Evolutionary conservation across 768 basidiomycete species (phyloP).

Genomic region (Xerocomellus chrysenteron): DNA sequence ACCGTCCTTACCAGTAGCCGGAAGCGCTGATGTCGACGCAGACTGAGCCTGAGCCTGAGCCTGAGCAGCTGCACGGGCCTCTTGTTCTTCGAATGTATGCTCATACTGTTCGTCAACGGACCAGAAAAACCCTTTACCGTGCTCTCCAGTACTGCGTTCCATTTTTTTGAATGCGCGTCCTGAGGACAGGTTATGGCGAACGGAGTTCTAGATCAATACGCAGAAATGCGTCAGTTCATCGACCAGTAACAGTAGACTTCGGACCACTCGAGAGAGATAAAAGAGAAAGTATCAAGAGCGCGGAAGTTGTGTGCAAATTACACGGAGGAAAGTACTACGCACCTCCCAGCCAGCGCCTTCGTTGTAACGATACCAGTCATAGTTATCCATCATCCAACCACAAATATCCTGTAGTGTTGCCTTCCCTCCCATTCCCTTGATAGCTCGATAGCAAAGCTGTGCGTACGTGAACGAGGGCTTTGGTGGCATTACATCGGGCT

Average conservation of each 20-base stretch:
- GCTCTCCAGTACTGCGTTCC: conserved; percentile 79
- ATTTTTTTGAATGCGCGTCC: conserved; percentile 90
- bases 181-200: conserved; percentile 93
- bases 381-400: conserved; percentile 84
- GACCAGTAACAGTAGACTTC: conserved; percentile 1
- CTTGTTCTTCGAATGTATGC: conserved; percentile 69
- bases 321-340: conserved; percentile 26
- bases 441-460: conserved; percentile 86
- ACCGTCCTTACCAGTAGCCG: conserved; percentile 37
- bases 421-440: conserved; percentile 77
- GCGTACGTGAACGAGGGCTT: conserved; percentile 92
- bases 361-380: conserved; percentile 88
- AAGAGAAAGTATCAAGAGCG: neutral
- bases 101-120: conserved; percentile 76
- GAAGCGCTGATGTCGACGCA: conserved; percentile 18
- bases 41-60: conserved; percentile 31
- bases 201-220: conserved; percentile 66
- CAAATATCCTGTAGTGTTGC: conserved; percentile 92
- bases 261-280: neutral
- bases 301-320: neutral
- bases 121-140: conserved; percentile 94
- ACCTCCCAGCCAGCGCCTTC: conserved; percentile 91
- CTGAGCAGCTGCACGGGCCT: conserved; percentile 43
- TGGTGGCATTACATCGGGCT: conserved; percentile 76
- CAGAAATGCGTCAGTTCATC: conserved; percentile 12